Conservation (phyloP, 371 early-diverging fungal genomes). For the Mortierella sp. region DNA sequence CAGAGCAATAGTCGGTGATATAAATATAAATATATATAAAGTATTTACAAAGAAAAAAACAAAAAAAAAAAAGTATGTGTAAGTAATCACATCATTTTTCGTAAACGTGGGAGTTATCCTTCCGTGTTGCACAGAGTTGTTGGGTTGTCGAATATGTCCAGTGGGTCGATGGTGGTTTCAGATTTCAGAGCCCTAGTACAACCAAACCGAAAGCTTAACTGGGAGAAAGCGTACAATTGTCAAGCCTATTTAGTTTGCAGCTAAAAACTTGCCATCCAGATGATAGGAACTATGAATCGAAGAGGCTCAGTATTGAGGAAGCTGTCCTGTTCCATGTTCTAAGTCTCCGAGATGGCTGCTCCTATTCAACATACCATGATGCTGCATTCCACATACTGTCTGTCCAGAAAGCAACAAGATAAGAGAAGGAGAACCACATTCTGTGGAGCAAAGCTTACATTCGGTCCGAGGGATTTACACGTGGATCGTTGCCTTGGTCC, state of each 20-base stretch:
- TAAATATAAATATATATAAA: background rate
- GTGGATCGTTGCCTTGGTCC: slow-evolving; percentile 37
- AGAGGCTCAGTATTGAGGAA: no score
- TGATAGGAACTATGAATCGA: no score
- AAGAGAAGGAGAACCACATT: no score
- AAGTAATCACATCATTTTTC: background rate
- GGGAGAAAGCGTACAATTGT: background rate
- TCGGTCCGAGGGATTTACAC: slow-evolving; percentile 41
- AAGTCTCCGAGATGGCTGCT: no score
- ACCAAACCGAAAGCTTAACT: background rate
- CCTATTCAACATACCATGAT: no score
- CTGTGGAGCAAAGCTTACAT: slow-evolving; percentile 17
- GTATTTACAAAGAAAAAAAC: background rate
- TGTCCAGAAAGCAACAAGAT: background rate
- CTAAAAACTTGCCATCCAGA: no score
- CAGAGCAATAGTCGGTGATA: background rate
- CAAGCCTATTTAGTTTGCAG: no score
- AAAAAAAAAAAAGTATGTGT: background rate
- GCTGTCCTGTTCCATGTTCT: no score
- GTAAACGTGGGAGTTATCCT: no score
- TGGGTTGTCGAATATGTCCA: background rate
- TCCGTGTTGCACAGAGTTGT: background rate
- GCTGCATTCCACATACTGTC: background rate
- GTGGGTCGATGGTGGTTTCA: background rate
- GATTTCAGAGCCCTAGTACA: background rate